These are phyloP conservation scores for Coffea humblotiana DNA, from an alignment of 305 asterid genomes.

Conservation along the genomic window DNA sequence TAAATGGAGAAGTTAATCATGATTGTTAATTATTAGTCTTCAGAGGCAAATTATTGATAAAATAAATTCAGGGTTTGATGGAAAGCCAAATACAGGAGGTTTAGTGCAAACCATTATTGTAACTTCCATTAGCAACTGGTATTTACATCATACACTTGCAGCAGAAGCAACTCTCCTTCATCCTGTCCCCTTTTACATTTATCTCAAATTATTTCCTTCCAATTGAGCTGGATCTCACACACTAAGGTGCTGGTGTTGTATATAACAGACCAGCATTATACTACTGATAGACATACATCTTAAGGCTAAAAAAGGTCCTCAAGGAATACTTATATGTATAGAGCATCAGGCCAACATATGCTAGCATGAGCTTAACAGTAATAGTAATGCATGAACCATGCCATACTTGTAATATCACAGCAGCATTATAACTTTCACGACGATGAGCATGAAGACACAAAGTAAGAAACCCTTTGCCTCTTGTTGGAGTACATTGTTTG, in stretches of 20 bases:
- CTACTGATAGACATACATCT: background rate
- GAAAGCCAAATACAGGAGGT: too few relatives aligned
- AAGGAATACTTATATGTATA: background rate
- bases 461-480: conserved; percentile 44
- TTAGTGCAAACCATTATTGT: too few relatives aligned
- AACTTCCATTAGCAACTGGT: background rate
- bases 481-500: conserved; percentile 48
- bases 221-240: background rate
- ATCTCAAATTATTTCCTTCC: background rate
- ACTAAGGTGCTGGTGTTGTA: background rate
- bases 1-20: too few relatives aligned
- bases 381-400: background rate
- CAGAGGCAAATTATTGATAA: too few relatives aligned
- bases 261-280: background rate
- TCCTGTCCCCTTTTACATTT: background rate
- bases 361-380: background rate
- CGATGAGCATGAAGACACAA: conserved; percentile 30
- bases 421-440: conserved; percentile 15
- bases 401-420: background rate
- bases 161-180: background rate
- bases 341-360: background rate
- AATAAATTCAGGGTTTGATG: too few relatives aligned
- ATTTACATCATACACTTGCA: background rate
- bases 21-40: too few relatives aligned
- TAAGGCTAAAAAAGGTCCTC: too few relatives aligned